phyloP scores from a whole-genome alignment of 768 basidiomycete genomes.

The Tricholoma sp. region DNA sequence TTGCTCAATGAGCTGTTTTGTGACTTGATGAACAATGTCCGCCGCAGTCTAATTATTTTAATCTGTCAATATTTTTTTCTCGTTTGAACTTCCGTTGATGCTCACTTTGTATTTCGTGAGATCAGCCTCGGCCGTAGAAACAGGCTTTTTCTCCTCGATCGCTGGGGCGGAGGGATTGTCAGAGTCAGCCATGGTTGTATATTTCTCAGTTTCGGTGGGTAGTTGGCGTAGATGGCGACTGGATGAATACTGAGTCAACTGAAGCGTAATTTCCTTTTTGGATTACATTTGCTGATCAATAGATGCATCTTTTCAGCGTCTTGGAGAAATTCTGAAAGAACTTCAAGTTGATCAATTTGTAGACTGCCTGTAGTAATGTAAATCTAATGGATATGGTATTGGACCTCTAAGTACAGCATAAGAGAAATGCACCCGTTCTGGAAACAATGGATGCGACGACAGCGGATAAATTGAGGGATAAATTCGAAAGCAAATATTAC shows the following conservation, averaged over 20 bases:
- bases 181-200: constrained; percentile 54
- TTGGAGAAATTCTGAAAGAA: too few relatives aligned
- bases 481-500: not conserved
- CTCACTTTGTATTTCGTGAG: constrained; percentile 84
- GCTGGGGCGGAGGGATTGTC: constrained; percentile 39
- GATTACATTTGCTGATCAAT: not conserved
- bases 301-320: not conserved
- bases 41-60: constrained; percentile 66
- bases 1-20: constrained; percentile 78
- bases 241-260: not conserved
- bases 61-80: not conserved
- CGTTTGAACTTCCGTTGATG: constrained; percentile 1
- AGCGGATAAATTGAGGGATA: not conserved
- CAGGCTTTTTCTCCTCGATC: constrained; percentile 43
- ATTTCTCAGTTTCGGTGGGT: constrained; percentile 6
- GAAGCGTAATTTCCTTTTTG: constrained; percentile 2
- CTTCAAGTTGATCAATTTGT: not conserved
- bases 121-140: constrained; percentile 63
- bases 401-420: not conserved
- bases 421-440: not conserved
- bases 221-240: not conserved
- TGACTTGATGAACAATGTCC: constrained; percentile 80
- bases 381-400: not conserved
- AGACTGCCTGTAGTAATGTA: not conserved
- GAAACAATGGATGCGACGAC: constrained; percentile 8